These are phyloP conservation scores for Euphorbia tirucalli DNA, from an alignment of 345 rosid genomes.

Conservation along the genomic window DNA sequence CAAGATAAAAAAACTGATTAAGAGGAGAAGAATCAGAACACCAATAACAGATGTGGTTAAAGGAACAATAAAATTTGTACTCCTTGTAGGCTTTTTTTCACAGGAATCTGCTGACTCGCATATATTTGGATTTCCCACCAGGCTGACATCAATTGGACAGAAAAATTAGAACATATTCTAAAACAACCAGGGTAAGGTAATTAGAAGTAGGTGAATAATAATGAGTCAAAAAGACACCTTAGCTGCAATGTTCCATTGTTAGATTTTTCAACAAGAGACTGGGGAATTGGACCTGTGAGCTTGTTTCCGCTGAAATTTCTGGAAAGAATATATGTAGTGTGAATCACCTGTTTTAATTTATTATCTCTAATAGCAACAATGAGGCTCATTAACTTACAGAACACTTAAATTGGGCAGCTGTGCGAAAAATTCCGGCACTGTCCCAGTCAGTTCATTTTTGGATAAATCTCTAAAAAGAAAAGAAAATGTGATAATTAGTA, in stretches of 20 bases:
- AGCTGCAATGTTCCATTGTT: background rate
- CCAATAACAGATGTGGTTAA: background rate
- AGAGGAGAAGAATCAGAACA: background rate
- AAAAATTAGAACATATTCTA: background rate
- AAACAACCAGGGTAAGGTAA: no score
- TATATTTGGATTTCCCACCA: background rate
- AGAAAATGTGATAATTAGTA: background rate
- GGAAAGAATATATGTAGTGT: background rate
- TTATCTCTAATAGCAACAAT: background rate
- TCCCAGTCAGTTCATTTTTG: slow-evolving; percentile 4
- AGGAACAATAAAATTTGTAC: background rate
- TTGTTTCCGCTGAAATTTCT: slow-evolving; percentile 6
- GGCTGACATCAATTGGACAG: background rate
- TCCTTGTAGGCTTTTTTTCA: background rate
- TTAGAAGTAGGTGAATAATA: background rate
- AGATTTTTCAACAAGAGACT: background rate
- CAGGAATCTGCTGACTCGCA: background rate
- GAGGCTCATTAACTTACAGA: slow-evolving; percentile 1
- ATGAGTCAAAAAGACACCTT: background rate
- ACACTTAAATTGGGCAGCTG: background rate
- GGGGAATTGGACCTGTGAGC: slow-evolving; percentile 6
- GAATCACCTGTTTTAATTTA: background rate
- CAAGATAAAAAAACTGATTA: background rate
- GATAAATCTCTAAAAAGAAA: slow-evolving; percentile 13
- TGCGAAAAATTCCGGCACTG: slow-evolving; percentile 7